Conservation (phyloP, 1,284 basidiomycete genomes). For the Pseudozyma tsukubaensis region DNA sequence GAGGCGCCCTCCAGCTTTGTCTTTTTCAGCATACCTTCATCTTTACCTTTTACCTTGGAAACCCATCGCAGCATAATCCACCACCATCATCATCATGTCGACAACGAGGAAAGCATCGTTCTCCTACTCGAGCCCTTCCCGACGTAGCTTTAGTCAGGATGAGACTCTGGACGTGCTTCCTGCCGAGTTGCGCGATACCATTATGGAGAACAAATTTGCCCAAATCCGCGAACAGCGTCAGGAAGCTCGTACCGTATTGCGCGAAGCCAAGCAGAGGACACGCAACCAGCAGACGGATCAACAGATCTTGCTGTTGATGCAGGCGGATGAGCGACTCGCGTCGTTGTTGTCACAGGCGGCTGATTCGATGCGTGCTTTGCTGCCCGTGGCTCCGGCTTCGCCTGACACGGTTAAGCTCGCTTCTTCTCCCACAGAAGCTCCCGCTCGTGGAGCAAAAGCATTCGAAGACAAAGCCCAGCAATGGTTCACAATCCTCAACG, state of each 20-base stretch:
- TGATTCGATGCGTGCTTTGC: constrained; percentile 43
- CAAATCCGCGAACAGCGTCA: constrained; percentile 39
- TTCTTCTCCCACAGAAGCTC: constrained; percentile 1
- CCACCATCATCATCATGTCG: neutral
- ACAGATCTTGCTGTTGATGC: constrained; percentile 52
- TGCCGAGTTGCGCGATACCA: constrained; percentile 25
- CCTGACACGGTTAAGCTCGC: constrained; percentile 6
- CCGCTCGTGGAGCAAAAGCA: constrained; percentile 31
- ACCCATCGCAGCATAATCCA: neutral
- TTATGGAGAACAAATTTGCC: constrained; percentile 37
- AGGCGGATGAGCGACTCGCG: constrained; percentile 44
- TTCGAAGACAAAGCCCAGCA: constrained; percentile 46
- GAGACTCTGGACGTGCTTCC: constrained; percentile 23
- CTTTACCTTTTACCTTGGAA: neutral
- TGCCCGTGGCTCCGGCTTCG: constrained; percentile 14
- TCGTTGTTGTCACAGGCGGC: constrained; percentile 45
- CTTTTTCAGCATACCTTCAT: neutral
- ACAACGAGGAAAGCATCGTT: neutral
- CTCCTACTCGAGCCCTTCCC: constrained; percentile 1
- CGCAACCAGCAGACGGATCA: constrained; percentile 48
- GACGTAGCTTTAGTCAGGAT: neutral
- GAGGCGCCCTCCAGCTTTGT: too few relatives aligned
- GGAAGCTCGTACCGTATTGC: constrained; percentile 37
- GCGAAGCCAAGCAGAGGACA: constrained; percentile 35
- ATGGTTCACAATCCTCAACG: constrained; percentile 55